A percentile compares a stretch with the other conserved stretches of the same genome.
These are phyloP conservation scores for Penicillium angulare DNA, from an alignment of 495 filamentous ascomycete genomes.

Conservation along the genomic window DNA sequence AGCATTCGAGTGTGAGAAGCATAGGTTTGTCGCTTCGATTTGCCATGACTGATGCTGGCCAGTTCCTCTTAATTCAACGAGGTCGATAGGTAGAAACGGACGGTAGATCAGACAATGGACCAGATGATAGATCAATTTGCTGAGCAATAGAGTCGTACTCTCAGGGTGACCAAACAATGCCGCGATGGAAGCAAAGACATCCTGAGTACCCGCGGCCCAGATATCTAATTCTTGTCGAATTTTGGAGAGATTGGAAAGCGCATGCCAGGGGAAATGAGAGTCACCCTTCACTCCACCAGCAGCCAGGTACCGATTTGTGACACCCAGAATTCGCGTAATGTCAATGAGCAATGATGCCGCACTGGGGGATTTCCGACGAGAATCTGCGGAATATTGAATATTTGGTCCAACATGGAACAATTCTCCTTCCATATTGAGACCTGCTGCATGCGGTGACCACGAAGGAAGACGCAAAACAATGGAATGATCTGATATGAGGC, in stretches of 20 bases:
- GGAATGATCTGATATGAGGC: constrained; percentile 70
- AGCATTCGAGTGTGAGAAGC: constrained; percentile 83
- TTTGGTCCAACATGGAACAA: constrained; percentile 74
- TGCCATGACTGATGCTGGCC: constrained; percentile 90
- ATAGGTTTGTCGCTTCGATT: constrained; percentile 82
- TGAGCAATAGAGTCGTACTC: constrained; percentile 72
- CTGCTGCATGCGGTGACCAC: constrained; percentile 53
- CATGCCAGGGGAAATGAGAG: constrained; percentile 86
- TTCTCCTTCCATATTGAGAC: constrained; percentile 65
- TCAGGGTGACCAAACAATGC: constrained; percentile 73
- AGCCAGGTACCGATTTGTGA: constrained; percentile 80
- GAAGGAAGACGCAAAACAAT: constrained; percentile 71
- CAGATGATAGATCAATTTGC: constrained; percentile 81
- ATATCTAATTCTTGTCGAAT: constrained; percentile 81
- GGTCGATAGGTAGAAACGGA: constrained; percentile 79
- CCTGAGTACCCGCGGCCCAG: constrained; percentile 78
- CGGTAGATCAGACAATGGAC: constrained; percentile 83
- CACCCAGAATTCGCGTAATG: constrained; percentile 75
- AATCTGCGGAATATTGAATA: constrained; percentile 63
- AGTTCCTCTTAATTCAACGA: constrained; percentile 71
- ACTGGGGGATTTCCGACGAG: constrained; percentile 64
- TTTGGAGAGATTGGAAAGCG: constrained; percentile 77
- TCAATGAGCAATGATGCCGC: constrained; percentile 75
- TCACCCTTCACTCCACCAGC: constrained; percentile 85
- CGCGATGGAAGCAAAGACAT: constrained; percentile 72